Evolutionary conservation across 768 basidiomycete species (phyloP), one percentile per base, ranked within the genome.

Genomic region (Lactarius evosmus): DNA sequence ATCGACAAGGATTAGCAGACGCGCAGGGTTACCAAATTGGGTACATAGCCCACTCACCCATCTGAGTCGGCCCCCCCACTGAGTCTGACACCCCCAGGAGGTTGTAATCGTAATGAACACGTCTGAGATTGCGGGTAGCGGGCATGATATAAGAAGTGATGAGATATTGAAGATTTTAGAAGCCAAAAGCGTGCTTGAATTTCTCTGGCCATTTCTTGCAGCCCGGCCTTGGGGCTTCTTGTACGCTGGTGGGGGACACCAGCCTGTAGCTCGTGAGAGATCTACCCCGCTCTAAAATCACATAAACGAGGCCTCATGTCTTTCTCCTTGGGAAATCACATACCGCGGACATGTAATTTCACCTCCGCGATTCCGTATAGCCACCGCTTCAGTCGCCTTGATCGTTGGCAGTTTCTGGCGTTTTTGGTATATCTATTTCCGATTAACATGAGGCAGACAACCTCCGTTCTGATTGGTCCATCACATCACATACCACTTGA

Each of bases 1-100:
- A 41, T 52, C 38, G 56, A 33, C 44, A 46, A 51, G 36, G 62
- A 61, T 63, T 53, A 46, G 53, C 51, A 63, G 61, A 40, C 55
- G 61, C 49, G 30, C 38, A 51, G 50, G 33, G 4, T 58, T 46
- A 1, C 62, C n/a, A 53, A 29, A 58, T 59, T 44, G 51, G 29
- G 62, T 4, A 25, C 8, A 25, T 25, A 4, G 25, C 14, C n/a
- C 50, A 62, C 56, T 11, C 46, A 29, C 56, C 29, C 36, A 22
- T 44, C n/a, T n/a, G n/a, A n/a, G n/a, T n/a, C 11, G 25, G 12
- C 40, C 40, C 40, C 30, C 50, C 36, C 22, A 22, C 49, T 29
- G n/a, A 29, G 17, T 17, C n/a, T n/a, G 25, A 25, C 58, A 50
- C 38, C 33, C 22, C 33, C 46, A 27, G 32, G 34, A 36, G 4